phyloP scores from a whole-genome alignment of 768 basidiomycete genomes.

The Naematelia aurantialba region DNA sequence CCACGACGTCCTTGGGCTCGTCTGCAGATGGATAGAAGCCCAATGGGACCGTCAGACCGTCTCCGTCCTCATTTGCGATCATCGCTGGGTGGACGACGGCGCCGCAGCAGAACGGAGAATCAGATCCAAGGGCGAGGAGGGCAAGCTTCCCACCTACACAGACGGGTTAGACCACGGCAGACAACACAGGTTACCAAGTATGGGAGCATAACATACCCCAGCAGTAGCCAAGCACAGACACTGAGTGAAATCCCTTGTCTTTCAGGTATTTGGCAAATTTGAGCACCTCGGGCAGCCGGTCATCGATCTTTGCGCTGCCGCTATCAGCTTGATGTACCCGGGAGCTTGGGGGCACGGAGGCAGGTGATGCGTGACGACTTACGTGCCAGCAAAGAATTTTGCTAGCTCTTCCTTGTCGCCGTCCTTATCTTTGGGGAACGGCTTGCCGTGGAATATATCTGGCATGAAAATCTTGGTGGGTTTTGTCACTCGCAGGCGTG shows the following conservation, averaged over 20 bases:
- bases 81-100: slow-evolving; percentile 54
- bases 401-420: slow-evolving; percentile 57
- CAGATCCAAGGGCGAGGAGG: slow-evolving; percentile 36
- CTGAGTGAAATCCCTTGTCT: slow-evolving; percentile 52
- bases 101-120: slow-evolving; percentile 49
- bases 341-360: background rate
- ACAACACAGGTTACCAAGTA: slow-evolving; percentile 48
- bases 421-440: slow-evolving; percentile 60
- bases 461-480: slow-evolving; percentile 62
- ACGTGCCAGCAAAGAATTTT: slow-evolving; percentile 59
- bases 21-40: slow-evolving; percentile 52
- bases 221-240: slow-evolving; percentile 55
- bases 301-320: slow-evolving; percentile 44
- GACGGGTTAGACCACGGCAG: too few species aligned
- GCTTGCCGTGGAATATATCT: slow-evolving; percentile 60
- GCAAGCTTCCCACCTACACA: slow-evolving; percentile 51
- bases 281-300: slow-evolving; percentile 59
- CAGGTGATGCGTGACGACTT: slow-evolving; percentile 9
- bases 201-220: slow-evolving; percentile 30
- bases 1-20: slow-evolving; percentile 40
- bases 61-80: slow-evolving; percentile 39
- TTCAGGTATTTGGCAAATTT: slow-evolving; percentile 53
- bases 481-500: slow-evolving; percentile 49
- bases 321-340: background rate
- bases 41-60: slow-evolving; percentile 33